Base-by-base conservation (phyloP, 331 rosid species). In the Arachis monticola region DNA sequence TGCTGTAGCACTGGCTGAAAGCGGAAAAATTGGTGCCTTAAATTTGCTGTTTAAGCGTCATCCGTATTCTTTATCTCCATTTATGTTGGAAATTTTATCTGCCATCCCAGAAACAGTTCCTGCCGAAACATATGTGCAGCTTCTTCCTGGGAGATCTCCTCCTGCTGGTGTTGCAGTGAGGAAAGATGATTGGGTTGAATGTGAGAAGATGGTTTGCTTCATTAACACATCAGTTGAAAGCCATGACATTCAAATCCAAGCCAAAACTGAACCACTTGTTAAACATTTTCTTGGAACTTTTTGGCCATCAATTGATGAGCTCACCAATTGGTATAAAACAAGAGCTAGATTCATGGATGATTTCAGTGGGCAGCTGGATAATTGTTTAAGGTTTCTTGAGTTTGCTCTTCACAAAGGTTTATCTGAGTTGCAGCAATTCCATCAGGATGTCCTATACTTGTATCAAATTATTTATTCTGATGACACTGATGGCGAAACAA, bases 111-210 rank as follows among this genome's bases (percentile, higher is more conserved):
- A 95, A 84, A 95, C 99, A 8, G 87, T 92, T 85, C 91, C 99
- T 10, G 88, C 87, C 69, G 93, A 86, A 83, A 92, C 88, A 52
- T 95, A 95, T 76, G 83, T 89, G 73, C 99, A 92, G 86, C 97
- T 95, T 86, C 97, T 95, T 78, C 99, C 97, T 47, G 99, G 99
- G 57, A 88, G 83, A 77, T 87, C 86, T 78, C 95, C 97, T 60
- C 96, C 99, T 70, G 87, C n/a, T n/a, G n/a, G 75, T 82, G 76
- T 85, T 69, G 92, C 86, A 51, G 88, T 90, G 80, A 92, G 99
- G 88, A 89, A 87, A 67, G 90, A 88, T 67, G 99, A 95, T 85
- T 95, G 99, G 99, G 99, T 95, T 86, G 99, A 95, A 89, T 92
- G 99, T 68, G 83, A 85, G 80, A 83, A 95, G 81, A 92, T 86